Evolutionary conservation across 2,329 filamentous ascomycete species (phyloP).

Genomic region (Lecanosticta acicola): DNA sequence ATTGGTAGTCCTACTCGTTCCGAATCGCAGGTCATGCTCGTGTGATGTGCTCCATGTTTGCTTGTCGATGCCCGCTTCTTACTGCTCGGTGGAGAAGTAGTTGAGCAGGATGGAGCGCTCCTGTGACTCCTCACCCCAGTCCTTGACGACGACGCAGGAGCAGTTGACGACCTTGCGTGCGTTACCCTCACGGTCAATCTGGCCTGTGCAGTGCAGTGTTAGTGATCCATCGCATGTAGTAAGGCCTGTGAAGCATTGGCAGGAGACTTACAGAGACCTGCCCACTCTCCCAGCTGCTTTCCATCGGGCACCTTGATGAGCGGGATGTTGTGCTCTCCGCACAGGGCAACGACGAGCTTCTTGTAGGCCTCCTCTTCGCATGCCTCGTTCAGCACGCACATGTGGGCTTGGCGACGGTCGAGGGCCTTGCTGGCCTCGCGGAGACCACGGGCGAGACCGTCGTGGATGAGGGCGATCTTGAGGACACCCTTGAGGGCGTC

Average conservation of each 20-base stretch:
- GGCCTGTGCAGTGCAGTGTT: constrained; percentile 56
- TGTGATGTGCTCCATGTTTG: background rate
- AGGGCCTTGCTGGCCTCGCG: constrained; percentile 98
- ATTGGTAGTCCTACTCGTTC: background rate
- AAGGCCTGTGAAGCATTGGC: background rate
- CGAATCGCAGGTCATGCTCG: background rate
- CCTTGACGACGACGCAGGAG: constrained; percentile 99
- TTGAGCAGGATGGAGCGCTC: constrained; percentile 98
- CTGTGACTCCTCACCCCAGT: constrained; percentile 99
- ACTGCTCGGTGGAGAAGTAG: constrained; percentile 92
- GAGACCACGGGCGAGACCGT: constrained; percentile 96
- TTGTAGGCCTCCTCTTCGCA: constrained; percentile 99
- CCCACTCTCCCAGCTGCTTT: constrained; percentile 99
- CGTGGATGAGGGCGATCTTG: constrained; percentile 98
- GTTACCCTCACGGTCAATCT: constrained; percentile 98
- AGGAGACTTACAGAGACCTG: constrained; percentile 84
- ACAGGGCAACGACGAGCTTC: constrained; percentile 98
- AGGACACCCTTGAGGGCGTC: constrained; percentile 98
- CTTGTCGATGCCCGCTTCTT: constrained; percentile 23
- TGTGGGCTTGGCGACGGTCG: constrained; percentile 97
- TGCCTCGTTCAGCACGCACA: constrained; percentile 99
- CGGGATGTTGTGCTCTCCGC: constrained; percentile 99
- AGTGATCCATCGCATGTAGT: constrained; percentile 2
- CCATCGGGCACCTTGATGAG: constrained; percentile 99
- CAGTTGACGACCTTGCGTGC: constrained; percentile 99